Base-by-base conservation (phyloP, 2,329 filamentous ascomycete species). In the Aspergillus jensenii region DNA sequence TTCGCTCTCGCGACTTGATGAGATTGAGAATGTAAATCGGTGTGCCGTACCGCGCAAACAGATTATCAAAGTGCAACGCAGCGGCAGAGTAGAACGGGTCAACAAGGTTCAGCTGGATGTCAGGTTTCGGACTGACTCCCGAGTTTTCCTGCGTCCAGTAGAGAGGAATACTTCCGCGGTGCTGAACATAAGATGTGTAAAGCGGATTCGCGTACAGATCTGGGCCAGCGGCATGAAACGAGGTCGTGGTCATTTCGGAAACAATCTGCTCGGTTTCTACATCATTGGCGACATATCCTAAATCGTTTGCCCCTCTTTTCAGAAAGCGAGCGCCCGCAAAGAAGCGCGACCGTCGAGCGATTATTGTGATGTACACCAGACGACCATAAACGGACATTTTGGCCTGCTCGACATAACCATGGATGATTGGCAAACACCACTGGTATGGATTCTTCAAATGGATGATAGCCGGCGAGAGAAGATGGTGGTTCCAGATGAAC, bases 221-320 rank as follows among this genome's bases (percentile, higher is more conserved):
- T 3, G 90, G 90, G 0, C 92, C 93, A 4, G 95, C 91, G 3
- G 90, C 89, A 76, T 99, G 95, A 66, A 99, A 97, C 0, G 95
- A 97, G 0, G 95, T 99, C 0, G 92, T 97, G 51, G 93, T 80
- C 67, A 92, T 91, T 71, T 99, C 95, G 0, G 93, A 95, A 5
- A 99, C 93, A 59, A 99, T 97, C 73, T 99, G 95, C 75, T 99
- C 95, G 1, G 95, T 98, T 76, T 99, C 96, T 23, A 99, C 95
- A 74, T 99, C 96, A 70, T 99, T 99, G 52, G 95, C 96, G 55
- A 99, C 95, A 71, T 96, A 96, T 14, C 95, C 93, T 56, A 93
- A 74, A 72, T 99, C 95, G 68, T 99, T 99, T 48, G 92, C 90
- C 33, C 95, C 95, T 58, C 95, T 87, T 75, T 99, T 99, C 53